Conservation (phyloP, 208 protist species). For the Trypanosoma vivax region DNA sequence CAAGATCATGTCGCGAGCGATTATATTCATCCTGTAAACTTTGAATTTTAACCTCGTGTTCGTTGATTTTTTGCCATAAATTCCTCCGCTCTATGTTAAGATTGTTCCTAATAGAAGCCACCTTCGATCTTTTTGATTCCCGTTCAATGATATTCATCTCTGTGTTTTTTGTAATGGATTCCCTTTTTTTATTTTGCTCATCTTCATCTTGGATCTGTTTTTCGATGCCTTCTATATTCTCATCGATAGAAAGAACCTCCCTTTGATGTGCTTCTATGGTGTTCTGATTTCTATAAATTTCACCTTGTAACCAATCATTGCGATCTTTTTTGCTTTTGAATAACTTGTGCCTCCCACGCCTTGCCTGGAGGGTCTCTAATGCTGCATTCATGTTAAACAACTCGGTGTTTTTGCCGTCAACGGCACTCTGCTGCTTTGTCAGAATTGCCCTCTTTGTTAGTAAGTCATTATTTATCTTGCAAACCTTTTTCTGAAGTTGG, state of each 20-base stretch:
- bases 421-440: constrained; percentile 22
- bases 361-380: constrained; percentile 81
- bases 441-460: constrained; percentile 29
- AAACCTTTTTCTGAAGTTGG: constrained; percentile 38
- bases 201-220: constrained; percentile 19
- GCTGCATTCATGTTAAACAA: constrained; percentile 37
- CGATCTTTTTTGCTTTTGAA: constrained; percentile 88
- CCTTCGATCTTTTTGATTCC: constrained; percentile 29
- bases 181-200: constrained; percentile 20
- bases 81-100: constrained; percentile 69
- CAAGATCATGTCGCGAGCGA: constrained; percentile 45
- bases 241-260: constrained; percentile 32
- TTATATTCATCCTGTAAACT: constrained; percentile 39
- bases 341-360: constrained; percentile 80
- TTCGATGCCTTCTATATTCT: constrained; percentile 31
- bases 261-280: constrained; percentile 35
- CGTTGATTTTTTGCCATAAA: constrained; percentile 72
- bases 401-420: constrained; percentile 27
- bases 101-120: constrained; percentile 37
- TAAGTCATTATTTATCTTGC: constrained; percentile 23
- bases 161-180: constrained; percentile 22
- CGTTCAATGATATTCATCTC: constrained; percentile 40
- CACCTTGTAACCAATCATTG: constrained; percentile 81
- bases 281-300: constrained; percentile 69
- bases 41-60: constrained; percentile 60